A percentile compares a stretch with the other conserved stretches of the same genome.
phyloP scores from a whole-genome alignment of 2,329 filamentous ascomycete genomes.

The Epichloe gansuensis region DNA sequence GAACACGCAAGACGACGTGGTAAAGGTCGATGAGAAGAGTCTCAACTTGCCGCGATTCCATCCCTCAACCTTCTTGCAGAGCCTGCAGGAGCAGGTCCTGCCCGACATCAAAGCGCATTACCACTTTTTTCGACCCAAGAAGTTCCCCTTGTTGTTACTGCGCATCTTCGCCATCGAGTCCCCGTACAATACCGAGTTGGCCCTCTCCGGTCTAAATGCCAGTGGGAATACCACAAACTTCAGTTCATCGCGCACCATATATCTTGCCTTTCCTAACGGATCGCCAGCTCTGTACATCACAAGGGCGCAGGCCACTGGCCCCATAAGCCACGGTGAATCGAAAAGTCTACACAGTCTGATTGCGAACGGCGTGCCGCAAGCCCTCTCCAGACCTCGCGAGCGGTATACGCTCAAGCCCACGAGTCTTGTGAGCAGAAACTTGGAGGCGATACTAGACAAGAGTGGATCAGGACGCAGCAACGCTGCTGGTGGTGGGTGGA shows the following conservation, averaged over 20 bases:
- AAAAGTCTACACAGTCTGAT: conserved; percentile 58
- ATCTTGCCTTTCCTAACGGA: conserved; percentile 70
- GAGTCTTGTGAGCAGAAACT: conserved; percentile 55
- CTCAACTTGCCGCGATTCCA: conserved; percentile 58
- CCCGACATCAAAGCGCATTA: conserved; percentile 77
- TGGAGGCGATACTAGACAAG: conserved; percentile 55
- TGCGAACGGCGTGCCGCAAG: conserved; percentile 68
- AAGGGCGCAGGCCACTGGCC: conserved; percentile 32
- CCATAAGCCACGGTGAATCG: conserved; percentile 35
- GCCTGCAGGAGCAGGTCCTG: conserved; percentile 59
- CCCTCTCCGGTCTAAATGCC: conserved; percentile 22
- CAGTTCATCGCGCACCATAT: conserved; percentile 60
- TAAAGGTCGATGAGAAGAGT: conserved; percentile 31
- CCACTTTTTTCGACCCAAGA: conserved; percentile 58
- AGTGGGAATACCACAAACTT: conserved; percentile 30
- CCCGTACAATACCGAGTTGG: conserved; percentile 56
- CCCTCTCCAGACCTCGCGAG: conserved; percentile 60
- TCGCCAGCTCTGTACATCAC: conserved; percentile 62
- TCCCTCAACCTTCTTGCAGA: conserved; percentile 64
- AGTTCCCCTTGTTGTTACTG: conserved; percentile 58
- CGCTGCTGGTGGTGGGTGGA: conserved; percentile 64
- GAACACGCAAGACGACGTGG: conserved; percentile 24
- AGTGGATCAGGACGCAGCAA: conserved; percentile 59
- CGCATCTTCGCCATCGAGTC: conserved; percentile 70
- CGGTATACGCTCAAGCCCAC: conserved; percentile 58